Evolutionary conservation across 441 rosid genomes (phyloP).

Genomic region (Erodium texanum): DNA sequence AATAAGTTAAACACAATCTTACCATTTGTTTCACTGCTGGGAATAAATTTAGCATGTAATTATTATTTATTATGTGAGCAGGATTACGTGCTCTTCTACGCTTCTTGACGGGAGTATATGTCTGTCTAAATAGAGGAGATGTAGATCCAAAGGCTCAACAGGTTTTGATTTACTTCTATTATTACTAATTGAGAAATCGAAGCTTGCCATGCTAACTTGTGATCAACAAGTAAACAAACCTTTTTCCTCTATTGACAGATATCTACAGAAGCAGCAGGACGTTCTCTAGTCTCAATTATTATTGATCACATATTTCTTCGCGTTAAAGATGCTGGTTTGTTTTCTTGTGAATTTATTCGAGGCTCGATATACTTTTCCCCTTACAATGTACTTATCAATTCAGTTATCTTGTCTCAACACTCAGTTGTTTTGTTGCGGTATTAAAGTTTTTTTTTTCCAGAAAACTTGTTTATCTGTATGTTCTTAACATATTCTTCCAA

Average conservation of each 20-base stretch:
- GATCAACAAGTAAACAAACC: not conserved
- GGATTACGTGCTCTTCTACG: conserved; percentile 99
- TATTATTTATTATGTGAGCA: conserved; percentile 27
- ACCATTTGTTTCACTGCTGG: conserved; percentile 5
- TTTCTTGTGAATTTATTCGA: conserved; percentile 1
- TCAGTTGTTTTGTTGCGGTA: conserved; percentile 1
- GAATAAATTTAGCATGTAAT: conserved; percentile 11
- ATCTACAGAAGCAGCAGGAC: conserved; percentile 88
- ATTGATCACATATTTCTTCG: conserved; percentile 97
- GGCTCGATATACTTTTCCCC: not conserved
- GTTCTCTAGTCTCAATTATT: conserved; percentile 71
- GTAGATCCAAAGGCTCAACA: conserved; percentile 78
- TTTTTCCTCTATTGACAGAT: conserved; percentile 31
- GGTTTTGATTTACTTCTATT: conserved; percentile 35
- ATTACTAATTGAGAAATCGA: conserved; percentile 6
- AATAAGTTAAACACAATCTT: conserved; percentile 13
- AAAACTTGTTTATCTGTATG: not conserved
- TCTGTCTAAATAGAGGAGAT: conserved; percentile 92
- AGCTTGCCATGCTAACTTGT: conserved; percentile 3
- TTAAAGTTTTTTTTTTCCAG: conserved; percentile 10
- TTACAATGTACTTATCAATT: not conserved
- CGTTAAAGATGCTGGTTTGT: conserved; percentile 91
- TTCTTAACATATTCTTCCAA: conserved; percentile 12
- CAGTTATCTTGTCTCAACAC: not conserved
- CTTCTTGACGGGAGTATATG: conserved; percentile 81